Conservation (phyloP, 169 alveolate genomes). For the Babesia sp. region DNA sequence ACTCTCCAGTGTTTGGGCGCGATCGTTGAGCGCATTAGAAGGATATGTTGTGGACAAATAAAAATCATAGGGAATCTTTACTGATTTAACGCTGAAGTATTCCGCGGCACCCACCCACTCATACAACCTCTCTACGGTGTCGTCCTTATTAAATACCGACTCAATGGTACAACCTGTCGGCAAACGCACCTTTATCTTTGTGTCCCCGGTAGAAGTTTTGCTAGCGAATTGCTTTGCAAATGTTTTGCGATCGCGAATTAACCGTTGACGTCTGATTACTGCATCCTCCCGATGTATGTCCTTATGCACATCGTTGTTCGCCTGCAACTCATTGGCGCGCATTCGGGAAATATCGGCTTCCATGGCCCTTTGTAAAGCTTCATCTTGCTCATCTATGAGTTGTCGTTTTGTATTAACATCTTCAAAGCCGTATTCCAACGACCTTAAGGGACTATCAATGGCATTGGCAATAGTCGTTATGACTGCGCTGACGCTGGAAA, state of each 20-base stretch:
- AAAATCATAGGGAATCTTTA: conserved; percentile 49
- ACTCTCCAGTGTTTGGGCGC: conserved; percentile 40
- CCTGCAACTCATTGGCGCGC: conserved; percentile 11
- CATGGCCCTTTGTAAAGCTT: conserved; percentile 42
- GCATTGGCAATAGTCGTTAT: conserved; percentile 10
- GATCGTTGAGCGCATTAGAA: conserved; percentile 30
- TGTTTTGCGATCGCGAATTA: conserved; percentile 24
- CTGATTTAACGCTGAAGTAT: conserved; percentile 6
- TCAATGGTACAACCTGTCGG: conserved; percentile 58
- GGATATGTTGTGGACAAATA: conserved; percentile 52
- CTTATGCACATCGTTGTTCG: conserved; percentile 10
- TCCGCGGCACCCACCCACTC: conserved; percentile 67
- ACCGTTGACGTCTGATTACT: neutral
- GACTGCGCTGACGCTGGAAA: conserved; percentile 11
- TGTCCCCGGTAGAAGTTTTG: conserved; percentile 11
- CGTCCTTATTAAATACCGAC: conserved; percentile 45
- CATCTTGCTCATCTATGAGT: conserved; percentile 50
- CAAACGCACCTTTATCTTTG: conserved; percentile 61
- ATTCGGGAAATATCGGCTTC: conserved; percentile 41
- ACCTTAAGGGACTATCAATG: conserved; percentile 12
- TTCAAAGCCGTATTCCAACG: neutral
- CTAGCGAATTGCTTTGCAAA: conserved; percentile 16
- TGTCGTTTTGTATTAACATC: conserved; percentile 2
- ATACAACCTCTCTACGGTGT: conserved; percentile 46
- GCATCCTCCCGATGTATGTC: conserved; percentile 8